These are phyloP conservation scores for Candolleomyces aberdarensis DNA, from an alignment of 768 basidiomycete species.

Conservation along the genomic window DNA sequence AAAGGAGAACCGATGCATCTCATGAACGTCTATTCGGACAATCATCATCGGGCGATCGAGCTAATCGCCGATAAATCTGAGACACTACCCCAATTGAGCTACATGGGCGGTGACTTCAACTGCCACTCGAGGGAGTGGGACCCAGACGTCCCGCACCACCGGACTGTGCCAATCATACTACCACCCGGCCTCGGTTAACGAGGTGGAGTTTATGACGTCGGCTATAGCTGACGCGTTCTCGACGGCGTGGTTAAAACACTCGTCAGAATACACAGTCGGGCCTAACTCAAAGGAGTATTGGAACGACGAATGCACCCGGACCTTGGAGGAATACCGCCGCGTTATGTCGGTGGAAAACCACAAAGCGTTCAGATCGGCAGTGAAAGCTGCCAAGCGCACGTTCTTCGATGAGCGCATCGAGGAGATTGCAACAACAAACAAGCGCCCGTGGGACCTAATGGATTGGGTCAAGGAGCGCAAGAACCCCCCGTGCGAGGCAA, in stretches of 20 bases:
- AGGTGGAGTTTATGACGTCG: neutral
- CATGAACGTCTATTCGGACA: too few species aligned
- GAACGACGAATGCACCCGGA: neutral
- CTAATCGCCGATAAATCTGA: too few species aligned
- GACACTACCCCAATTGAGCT: too few species aligned
- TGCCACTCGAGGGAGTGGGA: too few species aligned
- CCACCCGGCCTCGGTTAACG: neutral
- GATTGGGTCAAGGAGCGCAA: slow-evolving; percentile 13
- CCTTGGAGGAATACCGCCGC: neutral
- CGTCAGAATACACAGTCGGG: neutral
- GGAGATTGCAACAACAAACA: neutral
- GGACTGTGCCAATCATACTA: neutral
- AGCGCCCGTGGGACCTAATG: slow-evolving; percentile 16
- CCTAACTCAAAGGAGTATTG: neutral
- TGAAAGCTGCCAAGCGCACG: too few species aligned
- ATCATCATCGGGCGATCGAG: too few species aligned
- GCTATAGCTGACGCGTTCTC: neutral
- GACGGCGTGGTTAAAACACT: neutral
- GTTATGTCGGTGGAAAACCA: neutral
- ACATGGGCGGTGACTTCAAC: too few species aligned
- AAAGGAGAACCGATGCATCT: too few species aligned
- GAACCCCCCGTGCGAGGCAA: slow-evolving; percentile 8
- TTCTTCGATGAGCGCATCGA: too few species aligned
- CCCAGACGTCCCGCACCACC: too few species aligned
- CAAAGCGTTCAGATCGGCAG: neutral